phyloP scores from a whole-genome alignment of 2,329 filamentous ascomycete genomes.

The Xylaria arbuscula region DNA sequence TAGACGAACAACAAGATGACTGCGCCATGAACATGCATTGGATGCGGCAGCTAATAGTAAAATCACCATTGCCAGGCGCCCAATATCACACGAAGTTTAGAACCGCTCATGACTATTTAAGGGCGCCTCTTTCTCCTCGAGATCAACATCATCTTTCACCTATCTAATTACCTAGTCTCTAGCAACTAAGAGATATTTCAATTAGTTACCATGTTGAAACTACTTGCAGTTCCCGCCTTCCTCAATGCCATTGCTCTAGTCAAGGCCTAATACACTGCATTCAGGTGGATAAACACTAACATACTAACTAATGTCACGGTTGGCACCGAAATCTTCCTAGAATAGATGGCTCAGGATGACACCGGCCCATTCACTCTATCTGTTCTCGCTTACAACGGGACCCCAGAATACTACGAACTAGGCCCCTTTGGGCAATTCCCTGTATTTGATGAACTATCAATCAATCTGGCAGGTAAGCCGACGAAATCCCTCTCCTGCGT shows the following conservation, averaged over 20 bases:
- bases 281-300: not conserved
- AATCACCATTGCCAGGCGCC: too few species aligned
- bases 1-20: not conserved
- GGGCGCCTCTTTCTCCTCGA: not conserved
- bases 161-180: not conserved
- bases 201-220: not conserved
- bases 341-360: not conserved
- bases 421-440: not conserved
- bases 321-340: not conserved
- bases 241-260: not conserved
- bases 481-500: not conserved
- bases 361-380: not conserved
- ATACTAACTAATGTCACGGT: not conserved
- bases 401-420: not conserved
- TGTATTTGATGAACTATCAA: not conserved
- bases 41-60: too few species aligned
- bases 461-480: not conserved
- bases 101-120: not conserved
- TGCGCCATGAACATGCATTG: not conserved
- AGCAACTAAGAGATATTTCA: not conserved
- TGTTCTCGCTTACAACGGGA: not conserved
- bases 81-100: not conserved
- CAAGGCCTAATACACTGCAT: not conserved
- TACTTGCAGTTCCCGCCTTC: not conserved
- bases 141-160: not conserved